These are phyloP conservation scores for Pythium chondricola DNA, from an alignment of 352 stramenopile species.

Conservation along the genomic window DNA sequence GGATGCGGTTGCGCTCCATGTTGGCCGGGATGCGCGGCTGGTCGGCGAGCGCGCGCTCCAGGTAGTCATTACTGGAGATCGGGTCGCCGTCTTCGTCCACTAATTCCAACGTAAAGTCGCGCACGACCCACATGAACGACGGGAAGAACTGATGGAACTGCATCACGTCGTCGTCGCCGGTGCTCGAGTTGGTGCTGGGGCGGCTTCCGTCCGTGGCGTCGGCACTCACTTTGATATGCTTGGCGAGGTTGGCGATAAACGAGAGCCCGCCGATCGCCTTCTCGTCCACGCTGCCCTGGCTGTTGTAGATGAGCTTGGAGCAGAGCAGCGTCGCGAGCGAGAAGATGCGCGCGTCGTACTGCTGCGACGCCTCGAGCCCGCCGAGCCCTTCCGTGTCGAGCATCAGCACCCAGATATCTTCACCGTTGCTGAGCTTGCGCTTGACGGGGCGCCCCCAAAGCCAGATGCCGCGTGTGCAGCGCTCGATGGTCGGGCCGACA, in stretches of 20 bases:
- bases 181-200: slow-evolving; percentile 6
- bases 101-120: slow-evolving; percentile 84
- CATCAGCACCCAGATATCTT: slow-evolving; percentile 76
- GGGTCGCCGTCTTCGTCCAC: slow-evolving; percentile 78
- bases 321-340: slow-evolving; percentile 78
- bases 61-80: slow-evolving; percentile 76
- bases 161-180: slow-evolving; percentile 49
- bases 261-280: slow-evolving; percentile 78
- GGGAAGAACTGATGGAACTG: slow-evolving; percentile 85
- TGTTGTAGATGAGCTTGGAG: slow-evolving; percentile 88
- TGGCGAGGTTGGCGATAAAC: slow-evolving; percentile 85
- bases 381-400: slow-evolving; percentile 86
- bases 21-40: slow-evolving; percentile 64
- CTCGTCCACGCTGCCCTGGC: slow-evolving; percentile 77
- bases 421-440: slow-evolving; percentile 50
- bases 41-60: slow-evolving; percentile 68
- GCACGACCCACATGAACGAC: slow-evolving; percentile 85
- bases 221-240: slow-evolving; percentile 75
- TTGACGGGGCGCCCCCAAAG: slow-evolving; percentile 70
- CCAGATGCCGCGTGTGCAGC: slow-evolving; percentile 85
- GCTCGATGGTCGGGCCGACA: slow-evolving; percentile 75
- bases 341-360: slow-evolving; percentile 87
- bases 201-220: slow-evolving; percentile 19
- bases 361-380: slow-evolving; percentile 72
- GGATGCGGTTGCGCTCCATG: slow-evolving; percentile 73